A percentile compares a stretch with the other conserved stretches of the same genome.
phyloP scores from a whole-genome alignment of 2,329 filamentous ascomycete species.

The Colletotrichum graminicola region DNA sequence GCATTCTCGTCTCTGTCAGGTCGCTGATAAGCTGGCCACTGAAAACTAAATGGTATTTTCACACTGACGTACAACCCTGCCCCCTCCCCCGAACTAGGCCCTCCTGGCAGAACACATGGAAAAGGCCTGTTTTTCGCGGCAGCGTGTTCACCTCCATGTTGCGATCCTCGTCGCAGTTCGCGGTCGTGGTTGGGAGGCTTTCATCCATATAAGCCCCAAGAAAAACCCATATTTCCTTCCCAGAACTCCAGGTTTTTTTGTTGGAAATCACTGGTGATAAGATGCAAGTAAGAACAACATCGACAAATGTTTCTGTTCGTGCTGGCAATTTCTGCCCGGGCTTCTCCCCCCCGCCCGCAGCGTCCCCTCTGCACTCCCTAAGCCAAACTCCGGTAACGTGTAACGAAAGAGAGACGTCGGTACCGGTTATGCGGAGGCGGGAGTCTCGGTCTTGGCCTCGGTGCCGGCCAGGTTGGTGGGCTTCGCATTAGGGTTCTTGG shows the following conservation, averaged over 20 bases:
- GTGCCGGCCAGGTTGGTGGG: conserved; percentile 83
- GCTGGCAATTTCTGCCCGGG: background rate
- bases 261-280: conserved; percentile 19
- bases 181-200: conserved; percentile 7
- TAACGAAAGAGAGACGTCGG: conserved; percentile 2
- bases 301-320: conserved; percentile 1
- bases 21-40: conserved; percentile 33
- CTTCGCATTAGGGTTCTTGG: conserved; percentile 83
- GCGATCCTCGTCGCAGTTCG: background rate
- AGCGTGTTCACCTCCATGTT: conserved; percentile 18
- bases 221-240: conserved; percentile 22
- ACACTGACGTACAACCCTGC: conserved; percentile 36
- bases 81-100: background rate
- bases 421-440: conserved; percentile 35
- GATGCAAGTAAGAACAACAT: background rate
- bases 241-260: conserved; percentile 29
- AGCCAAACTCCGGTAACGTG: conserved; percentile 27
- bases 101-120: conserved; percentile 5
- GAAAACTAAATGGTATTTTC: conserved; percentile 34
- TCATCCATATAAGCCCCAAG: conserved; percentile 26
- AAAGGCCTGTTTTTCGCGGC: conserved; percentile 26
- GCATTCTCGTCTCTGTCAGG: conserved; percentile 30
- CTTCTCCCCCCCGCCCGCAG: background rate
- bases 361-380: conserved; percentile 3
- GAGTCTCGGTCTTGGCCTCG: conserved; percentile 66